A percentile compares a stretch with the other conserved stretches of the same genome.
Evolutionary conservation across 208 protist genomes (phyloP).

Genomic region (Leptomonas pyrrhocoris): DNA sequence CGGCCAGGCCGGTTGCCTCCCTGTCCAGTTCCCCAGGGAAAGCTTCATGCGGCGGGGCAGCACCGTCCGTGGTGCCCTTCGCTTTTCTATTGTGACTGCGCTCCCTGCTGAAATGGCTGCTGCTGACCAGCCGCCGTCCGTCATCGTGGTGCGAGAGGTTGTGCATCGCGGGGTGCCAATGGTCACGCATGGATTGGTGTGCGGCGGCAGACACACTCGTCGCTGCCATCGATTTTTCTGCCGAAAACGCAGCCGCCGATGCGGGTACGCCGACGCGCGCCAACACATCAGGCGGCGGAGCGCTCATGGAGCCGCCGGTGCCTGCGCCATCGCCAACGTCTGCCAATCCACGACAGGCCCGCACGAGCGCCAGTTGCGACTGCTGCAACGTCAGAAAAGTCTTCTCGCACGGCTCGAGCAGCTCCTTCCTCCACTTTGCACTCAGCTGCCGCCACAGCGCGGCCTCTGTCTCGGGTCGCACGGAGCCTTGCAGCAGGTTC

Average conservation of each 20-base stretch:
- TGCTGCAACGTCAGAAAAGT: constrained; percentile 40
- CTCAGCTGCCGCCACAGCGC: constrained; percentile 52
- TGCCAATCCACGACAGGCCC: constrained; percentile 19
- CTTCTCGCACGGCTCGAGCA: constrained; percentile 35
- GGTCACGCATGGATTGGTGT: constrained; percentile 17
- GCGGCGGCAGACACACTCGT: constrained; percentile 15
- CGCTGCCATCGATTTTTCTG: background rate
- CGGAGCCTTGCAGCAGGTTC: constrained; percentile 20
- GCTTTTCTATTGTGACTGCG: background rate
- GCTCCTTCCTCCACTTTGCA: constrained; percentile 49
- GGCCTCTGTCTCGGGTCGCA: constrained; percentile 24
- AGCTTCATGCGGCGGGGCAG: background rate
- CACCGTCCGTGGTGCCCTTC: background rate
- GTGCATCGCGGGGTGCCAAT: constrained; percentile 12
- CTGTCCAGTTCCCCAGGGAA: constrained; percentile 17
- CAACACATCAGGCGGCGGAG: constrained; percentile 19
- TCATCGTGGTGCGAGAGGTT: constrained; percentile 39
- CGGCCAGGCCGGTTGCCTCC: constrained; percentile 20
- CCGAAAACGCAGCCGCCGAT: background rate
- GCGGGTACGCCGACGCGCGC: background rate
- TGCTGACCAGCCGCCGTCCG: constrained; percentile 12
- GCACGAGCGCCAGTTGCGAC: constrained; percentile 47
- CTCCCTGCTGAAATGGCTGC: background rate
- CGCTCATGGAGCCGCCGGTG: background rate
- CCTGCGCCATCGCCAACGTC: background rate